Percentiles rank a stretch among this genome's conserved stretches.
Conservation (phyloP, 2,329 filamentous ascomycete species). For the Microcyclospora pomicola region DNA sequence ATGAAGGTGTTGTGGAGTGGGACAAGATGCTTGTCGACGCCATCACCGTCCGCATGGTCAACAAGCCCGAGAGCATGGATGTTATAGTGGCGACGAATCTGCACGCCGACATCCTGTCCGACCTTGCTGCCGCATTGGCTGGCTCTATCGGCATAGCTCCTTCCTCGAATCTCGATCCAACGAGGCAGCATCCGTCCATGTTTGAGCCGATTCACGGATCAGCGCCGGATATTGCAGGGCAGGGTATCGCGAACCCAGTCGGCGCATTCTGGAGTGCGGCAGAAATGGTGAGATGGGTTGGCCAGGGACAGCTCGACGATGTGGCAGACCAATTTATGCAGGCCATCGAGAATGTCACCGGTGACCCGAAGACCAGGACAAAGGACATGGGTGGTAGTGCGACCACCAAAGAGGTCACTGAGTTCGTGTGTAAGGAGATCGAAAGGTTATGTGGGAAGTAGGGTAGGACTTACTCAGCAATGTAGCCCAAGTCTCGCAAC, state of each 20-base stretch:
- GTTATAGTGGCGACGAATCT: constrained; percentile 36
- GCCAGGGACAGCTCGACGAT: constrained; percentile 33
- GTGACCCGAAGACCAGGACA: constrained; percentile 38
- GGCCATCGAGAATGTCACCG: constrained; percentile 47
- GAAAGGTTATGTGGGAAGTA: constrained; percentile 15
- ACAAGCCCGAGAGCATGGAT: constrained; percentile 31
- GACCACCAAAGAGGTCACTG: constrained; percentile 44
- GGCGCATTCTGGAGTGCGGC: constrained; percentile 57
- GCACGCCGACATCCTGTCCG: constrained; percentile 39
- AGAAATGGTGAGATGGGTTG: constrained; percentile 54
- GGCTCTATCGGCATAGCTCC: constrained; percentile 61
- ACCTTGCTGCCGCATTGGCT: constrained; percentile 55
- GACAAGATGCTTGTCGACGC: constrained; percentile 40
- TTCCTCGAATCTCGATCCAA: constrained; percentile 55
- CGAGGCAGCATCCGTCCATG: constrained; percentile 44
- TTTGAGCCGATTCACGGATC: constrained; percentile 52
- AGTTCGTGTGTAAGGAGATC: constrained; percentile 41
- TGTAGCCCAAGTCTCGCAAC: too few relatives aligned
- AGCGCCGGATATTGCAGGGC: constrained; percentile 39
- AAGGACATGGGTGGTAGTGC: constrained; percentile 46
- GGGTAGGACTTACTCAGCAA: background rate
- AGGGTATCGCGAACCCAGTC: constrained; percentile 49
- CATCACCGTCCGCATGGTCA: constrained; percentile 36
- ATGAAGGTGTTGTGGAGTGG: constrained; percentile 28
- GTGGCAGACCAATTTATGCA: constrained; percentile 45